Evolutionary conservation across 805 yeast genomes (phyloP).

Genomic region (Monosporozyma siamensis): DNA sequence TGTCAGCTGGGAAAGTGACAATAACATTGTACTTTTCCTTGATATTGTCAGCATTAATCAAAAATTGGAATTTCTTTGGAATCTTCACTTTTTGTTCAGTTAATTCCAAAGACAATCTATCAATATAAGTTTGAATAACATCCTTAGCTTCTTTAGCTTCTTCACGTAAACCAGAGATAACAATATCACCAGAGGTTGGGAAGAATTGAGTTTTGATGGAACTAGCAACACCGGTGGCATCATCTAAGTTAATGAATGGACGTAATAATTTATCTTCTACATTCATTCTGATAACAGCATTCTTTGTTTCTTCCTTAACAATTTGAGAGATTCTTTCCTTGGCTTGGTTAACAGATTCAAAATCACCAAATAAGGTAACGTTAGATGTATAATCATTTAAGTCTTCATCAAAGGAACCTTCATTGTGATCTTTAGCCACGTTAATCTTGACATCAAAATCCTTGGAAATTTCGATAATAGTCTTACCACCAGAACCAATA

Average conservation of each 20-base stretch:
- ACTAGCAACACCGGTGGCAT: constrained; percentile 9
- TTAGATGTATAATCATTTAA: constrained; percentile 49
- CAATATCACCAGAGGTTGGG: constrained; percentile 33
- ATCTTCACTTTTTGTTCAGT: constrained; percentile 49
- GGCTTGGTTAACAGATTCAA: constrained; percentile 72
- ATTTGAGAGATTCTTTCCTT: constrained; percentile 58
- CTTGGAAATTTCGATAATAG: constrained; percentile 67
- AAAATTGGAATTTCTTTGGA: constrained; percentile 61
- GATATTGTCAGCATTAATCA: constrained; percentile 48
- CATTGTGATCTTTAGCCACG: constrained; percentile 27
- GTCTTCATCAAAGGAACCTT: constrained; percentile 42
- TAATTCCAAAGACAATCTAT: constrained; percentile 37
- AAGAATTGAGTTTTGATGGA: constrained; percentile 21
- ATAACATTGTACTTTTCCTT: constrained; percentile 47
- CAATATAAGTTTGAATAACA: constrained; percentile 38
- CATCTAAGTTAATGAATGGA: constrained; percentile 26
- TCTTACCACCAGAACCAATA: constrained; percentile 82
- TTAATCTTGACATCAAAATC: constrained; percentile 67
- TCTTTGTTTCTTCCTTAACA: constrained; percentile 66
- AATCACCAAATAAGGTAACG: constrained; percentile 71
- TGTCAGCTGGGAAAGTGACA: constrained; percentile 42
- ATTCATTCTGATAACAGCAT: constrained; percentile 40
- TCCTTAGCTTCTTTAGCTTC: constrained; percentile 47
- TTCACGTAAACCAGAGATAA: constrained; percentile 65
- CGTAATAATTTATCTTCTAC: constrained; percentile 32